Percentiles rank a stretch among this genome's conserved stretches.
Conservation (phyloP, 2,329 filamentous ascomycete species). For the Penicillium palitans region DNA sequence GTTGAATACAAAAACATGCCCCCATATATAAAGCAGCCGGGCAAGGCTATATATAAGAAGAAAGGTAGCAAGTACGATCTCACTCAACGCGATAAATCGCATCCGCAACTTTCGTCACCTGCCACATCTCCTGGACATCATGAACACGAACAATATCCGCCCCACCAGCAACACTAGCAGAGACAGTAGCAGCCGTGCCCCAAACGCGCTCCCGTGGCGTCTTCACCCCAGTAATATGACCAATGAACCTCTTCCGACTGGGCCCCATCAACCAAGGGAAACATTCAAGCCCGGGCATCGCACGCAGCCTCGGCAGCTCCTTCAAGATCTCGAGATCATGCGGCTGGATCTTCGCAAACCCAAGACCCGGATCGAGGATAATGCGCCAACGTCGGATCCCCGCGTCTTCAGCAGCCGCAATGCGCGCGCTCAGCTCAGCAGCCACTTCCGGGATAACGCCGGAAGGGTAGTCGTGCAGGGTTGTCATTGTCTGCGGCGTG, state of each 20-base stretch:
- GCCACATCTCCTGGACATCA: conserved; percentile 81
- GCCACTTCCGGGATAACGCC: conserved; percentile 67
- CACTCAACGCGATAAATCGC: conserved; percentile 70
- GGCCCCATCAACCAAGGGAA: conserved; percentile 88
- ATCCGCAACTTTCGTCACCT: conserved; percentile 84
- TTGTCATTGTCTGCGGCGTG: conserved; percentile 77
- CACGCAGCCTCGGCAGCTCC: conserved; percentile 62
- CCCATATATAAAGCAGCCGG: neutral
- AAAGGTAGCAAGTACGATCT: neutral
- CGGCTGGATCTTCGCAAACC: conserved; percentile 80
- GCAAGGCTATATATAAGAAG: neutral
- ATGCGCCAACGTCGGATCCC: conserved; percentile 92
- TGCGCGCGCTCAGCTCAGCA: conserved; percentile 66
- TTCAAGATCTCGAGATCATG: conserved; percentile 83
- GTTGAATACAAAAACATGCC: conserved; percentile 26
- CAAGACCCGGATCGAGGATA: conserved; percentile 88
- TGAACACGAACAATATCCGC: conserved; percentile 92
- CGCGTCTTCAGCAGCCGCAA: conserved; percentile 73
- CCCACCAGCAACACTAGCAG: conserved; percentile 79
- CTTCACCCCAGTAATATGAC: conserved; percentile 72
- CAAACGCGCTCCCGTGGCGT: conserved; percentile 70
- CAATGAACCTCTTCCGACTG: conserved; percentile 88
- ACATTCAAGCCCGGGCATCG: conserved; percentile 47
- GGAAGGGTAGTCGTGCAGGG: conserved; percentile 65
- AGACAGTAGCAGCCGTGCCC: conserved; percentile 87